Percentiles rank a stretch among this genome's conserved stretches.
Evolutionary conservation across 352 stramenopile genomes (phyloP).

Genomic region (Phytophthora colocasiae): DNA sequence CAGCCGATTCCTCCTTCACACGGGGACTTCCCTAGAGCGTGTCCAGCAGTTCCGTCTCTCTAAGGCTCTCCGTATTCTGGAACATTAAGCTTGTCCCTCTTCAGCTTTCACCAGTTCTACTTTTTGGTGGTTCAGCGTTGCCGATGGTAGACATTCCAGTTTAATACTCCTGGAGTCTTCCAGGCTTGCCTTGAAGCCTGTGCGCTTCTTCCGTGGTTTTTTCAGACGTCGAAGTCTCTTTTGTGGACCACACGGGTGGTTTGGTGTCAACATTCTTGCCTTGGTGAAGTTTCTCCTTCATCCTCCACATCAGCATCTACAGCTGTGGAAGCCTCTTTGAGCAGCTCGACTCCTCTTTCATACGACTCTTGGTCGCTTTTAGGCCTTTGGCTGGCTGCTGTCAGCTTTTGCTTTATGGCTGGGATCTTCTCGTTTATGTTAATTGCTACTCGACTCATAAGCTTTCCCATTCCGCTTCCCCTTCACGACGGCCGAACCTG

Average conservation of each 20-base stretch:
- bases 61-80: too few species aligned
- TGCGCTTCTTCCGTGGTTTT: neutral
- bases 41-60: too few species aligned
- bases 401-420: conserved; percentile 12
- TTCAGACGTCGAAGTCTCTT: neutral
- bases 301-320: conserved; percentile 22
- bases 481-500: conserved; percentile 2
- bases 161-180: too few species aligned
- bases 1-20: too few species aligned
- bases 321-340: neutral
- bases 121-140: neutral
- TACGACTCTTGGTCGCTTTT: conserved; percentile 4
- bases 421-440: conserved; percentile 4
- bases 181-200: too few species aligned
- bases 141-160: neutral
- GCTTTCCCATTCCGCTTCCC: conserved; percentile 13
- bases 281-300: conserved; percentile 1
- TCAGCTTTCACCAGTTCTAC: neutral
- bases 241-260: neutral
- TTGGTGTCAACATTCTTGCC: neutral
- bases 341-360: conserved; percentile 8
- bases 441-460: neutral
- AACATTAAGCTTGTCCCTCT: neutral
- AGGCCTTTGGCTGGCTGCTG: neutral
- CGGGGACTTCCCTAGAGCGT: too few species aligned